Evolutionary conservation across 495 filamentous ascomycete species (phyloP).

Genomic region (Alectoria sarmentosa): DNA sequence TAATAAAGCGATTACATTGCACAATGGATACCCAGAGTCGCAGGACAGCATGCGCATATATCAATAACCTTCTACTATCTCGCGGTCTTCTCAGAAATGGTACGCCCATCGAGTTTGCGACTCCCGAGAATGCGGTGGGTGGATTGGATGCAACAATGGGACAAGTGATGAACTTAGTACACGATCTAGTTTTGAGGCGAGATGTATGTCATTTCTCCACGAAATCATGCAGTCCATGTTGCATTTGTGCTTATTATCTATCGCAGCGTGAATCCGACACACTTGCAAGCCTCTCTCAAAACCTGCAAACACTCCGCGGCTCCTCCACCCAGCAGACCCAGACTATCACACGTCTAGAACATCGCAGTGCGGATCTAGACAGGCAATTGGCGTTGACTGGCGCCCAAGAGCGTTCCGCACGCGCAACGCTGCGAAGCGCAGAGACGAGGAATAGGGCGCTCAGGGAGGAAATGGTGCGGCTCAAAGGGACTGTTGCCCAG

Average conservation of each 20-base stretch:
- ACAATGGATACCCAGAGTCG: slow-evolving; percentile 73
- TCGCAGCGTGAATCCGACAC: slow-evolving; percentile 79
- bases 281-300: slow-evolving; percentile 70
- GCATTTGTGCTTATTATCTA: background rate
- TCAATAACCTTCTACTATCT: slow-evolving; percentile 91
- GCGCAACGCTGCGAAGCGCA: slow-evolving; percentile 58
- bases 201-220: slow-evolving; percentile 49
- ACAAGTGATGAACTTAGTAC: slow-evolving; percentile 82
- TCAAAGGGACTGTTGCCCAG: slow-evolving; percentile 71
- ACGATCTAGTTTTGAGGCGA: slow-evolving; percentile 78
- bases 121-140: slow-evolving; percentile 59
- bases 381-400: slow-evolving; percentile 69
- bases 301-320: slow-evolving; percentile 65
- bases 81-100: slow-evolving; percentile 83
- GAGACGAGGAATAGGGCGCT: slow-evolving; percentile 62
- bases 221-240: background rate
- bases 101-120: slow-evolving; percentile 75
- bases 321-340: slow-evolving; percentile 63
- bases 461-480: slow-evolving; percentile 70
- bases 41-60: slow-evolving; percentile 82
- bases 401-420: slow-evolving; percentile 62
- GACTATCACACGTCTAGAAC: slow-evolving; percentile 54
- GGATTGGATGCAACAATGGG: slow-evolving; percentile 66
- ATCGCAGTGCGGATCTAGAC: slow-evolving; percentile 63
- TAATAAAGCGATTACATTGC: background rate